These are phyloP conservation scores for Sphagnum fallax DNA, from an alignment of 228 moss, liverwort and hornwort genomes.

Conservation along the genomic window DNA sequence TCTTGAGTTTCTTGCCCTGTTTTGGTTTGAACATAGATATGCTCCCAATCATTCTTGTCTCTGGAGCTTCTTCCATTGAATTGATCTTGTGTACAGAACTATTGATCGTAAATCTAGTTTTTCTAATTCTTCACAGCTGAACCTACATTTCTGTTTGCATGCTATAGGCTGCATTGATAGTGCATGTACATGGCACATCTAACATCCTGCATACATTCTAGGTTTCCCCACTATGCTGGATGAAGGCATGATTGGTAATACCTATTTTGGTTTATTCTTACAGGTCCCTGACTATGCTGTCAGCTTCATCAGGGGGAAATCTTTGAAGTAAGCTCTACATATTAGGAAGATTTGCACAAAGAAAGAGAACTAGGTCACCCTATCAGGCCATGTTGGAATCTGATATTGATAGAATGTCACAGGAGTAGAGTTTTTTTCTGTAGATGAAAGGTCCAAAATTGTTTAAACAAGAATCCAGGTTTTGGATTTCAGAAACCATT, in stretches of 20 bases:
- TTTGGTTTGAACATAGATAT: neutral
- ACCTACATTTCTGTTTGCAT: too few relatives aligned
- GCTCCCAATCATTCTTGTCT: too few relatives aligned
- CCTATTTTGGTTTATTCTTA: neutral
- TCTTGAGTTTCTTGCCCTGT: neutral
- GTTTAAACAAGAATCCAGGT: too few relatives aligned
- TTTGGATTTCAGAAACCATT: too few relatives aligned
- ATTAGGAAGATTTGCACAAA: neutral
- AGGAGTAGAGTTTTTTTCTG: too few relatives aligned
- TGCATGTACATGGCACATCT: neutral
- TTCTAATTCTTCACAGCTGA: neutral
- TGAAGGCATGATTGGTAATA: neutral
- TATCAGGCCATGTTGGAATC: too few relatives aligned
- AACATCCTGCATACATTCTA: neutral
- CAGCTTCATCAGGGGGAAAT: slow-evolving; percentile 74
- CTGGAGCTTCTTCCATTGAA: too few relatives aligned
- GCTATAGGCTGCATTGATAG: too few relatives aligned
- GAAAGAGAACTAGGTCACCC: too few relatives aligned
- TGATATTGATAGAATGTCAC: too few relatives aligned
- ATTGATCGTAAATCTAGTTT: neutral
- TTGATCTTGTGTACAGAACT: too few relatives aligned
- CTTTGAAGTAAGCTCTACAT: slow-evolving; percentile 66
- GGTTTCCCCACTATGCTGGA: neutral
- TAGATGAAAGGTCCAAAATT: too few relatives aligned
- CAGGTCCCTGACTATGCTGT: slow-evolving; percentile 97